A percentile compares a stretch with the other conserved stretches of the same genome.
Conservation (phyloP, 805 yeast genomes). For the Wickerhamomyces rabaulensis region DNA sequence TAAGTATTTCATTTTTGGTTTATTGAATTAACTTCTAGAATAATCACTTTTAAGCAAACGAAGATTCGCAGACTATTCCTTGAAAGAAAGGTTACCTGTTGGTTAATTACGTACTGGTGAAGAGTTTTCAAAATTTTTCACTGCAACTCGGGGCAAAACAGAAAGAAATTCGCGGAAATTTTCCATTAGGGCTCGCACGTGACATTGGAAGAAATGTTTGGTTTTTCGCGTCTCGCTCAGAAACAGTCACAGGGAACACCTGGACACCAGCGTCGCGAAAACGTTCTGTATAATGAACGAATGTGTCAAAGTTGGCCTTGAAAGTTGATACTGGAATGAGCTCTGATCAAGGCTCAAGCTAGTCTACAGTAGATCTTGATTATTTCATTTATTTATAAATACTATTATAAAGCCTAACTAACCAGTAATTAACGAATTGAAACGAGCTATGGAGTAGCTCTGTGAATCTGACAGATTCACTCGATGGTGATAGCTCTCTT, state of each 20-base stretch:
- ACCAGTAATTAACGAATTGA: not conserved
- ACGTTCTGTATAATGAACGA: not conserved
- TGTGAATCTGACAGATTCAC: too few relatives aligned
- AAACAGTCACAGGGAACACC: not conserved
- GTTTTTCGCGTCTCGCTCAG: not conserved
- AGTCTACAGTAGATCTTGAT: too few relatives aligned
- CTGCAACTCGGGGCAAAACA: not conserved
- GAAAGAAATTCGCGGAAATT: not conserved
- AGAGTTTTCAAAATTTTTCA: not conserved
- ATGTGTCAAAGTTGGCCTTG: not conserved
- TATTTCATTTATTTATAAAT: too few relatives aligned
- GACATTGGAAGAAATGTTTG: not conserved
- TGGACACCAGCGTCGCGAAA: not conserved
- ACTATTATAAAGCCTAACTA: not conserved
- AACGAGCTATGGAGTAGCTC: not conserved
- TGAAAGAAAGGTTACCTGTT: conserved; percentile 19
- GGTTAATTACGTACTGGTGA: not conserved
- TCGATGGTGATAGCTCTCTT: conserved; percentile 19
- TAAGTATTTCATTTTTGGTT: conserved; percentile 63
- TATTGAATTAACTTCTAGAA: conserved; percentile 36
- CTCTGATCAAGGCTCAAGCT: too few relatives aligned
- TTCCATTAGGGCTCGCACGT: not conserved
- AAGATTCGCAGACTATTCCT: conserved; percentile 74
- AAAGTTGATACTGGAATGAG: too few relatives aligned
- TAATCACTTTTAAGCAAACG: conserved; percentile 73